Base-by-base conservation (phyloP, 441 rosid species). In the Corymbia citriodora region DNA sequence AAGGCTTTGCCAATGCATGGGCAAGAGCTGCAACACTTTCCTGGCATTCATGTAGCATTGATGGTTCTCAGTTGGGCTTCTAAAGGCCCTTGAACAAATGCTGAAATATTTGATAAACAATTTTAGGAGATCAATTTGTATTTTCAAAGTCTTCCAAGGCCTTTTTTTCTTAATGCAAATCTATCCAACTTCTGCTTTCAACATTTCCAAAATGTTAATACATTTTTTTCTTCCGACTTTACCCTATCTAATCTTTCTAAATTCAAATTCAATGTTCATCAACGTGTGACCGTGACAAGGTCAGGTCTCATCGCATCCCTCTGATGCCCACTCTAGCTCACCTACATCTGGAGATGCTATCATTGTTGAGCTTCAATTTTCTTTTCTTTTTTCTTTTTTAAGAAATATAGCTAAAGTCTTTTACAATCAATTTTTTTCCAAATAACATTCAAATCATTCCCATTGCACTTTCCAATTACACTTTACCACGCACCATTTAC, bases 331-430 rank as follows among this genome's bases (percentile, higher is more conserved):
- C 25, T 61, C 31, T 61, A 61, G 68, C 68, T 61, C 68, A 27
- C 4, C 68, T 11, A 61, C 16, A 0, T 61, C 68, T 8, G 0
- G 0, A 0, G 23, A 3, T 4, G 10, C 12, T 0, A 0, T 8
- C 12, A 0, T 2, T 61, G 0, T 27, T 27, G 8, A 61, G 31
- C 27, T 61, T 61, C 31, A 61, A 27, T 61, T 25, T 25, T 25
- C 15, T 25, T 61, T 15, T 57, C 25, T 61, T 2, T 29, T 61
- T 61, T 25, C 3, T 4, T 57, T 5, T 2, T 21, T 9, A 23
- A 57, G 55, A 6, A 53, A 52, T 1, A 53, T 53, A 16, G 19
- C 16, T 16, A 53, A 5, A 53, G 25, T 57, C 63, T 14, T 57
- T 57, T 27, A 57, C 14, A 4, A 52, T 4, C 10, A 23, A 3